Percentiles rank a stretch among this genome's conserved stretches.
phyloP scores from a whole-genome alignment of 2,329 filamentous ascomycete genomes.

The Fusarium oxysporum region DNA sequence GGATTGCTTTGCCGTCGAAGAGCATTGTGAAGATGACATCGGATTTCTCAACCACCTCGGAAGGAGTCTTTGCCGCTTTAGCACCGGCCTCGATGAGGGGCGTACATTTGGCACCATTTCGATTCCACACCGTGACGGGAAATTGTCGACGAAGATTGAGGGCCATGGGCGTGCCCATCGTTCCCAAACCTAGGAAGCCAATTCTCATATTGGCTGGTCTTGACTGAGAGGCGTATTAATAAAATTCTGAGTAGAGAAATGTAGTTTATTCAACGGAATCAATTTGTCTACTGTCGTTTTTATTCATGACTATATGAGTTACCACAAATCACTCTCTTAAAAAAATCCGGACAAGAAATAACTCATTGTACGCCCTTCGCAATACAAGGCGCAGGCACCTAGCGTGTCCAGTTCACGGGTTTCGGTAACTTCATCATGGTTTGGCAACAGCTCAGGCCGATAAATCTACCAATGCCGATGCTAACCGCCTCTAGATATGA shows the following conservation, averaged over 20 bases:
- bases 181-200: neutral
- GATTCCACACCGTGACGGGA: neutral
- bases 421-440: too few species aligned
- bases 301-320: rapidly evolving
- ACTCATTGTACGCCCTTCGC: rapidly evolving
- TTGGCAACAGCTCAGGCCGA: neutral
- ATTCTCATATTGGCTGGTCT: neutral
- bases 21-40: neutral
- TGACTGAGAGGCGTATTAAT: rapidly evolving
- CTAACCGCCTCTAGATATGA: neutral
- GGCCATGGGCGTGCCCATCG: neutral
- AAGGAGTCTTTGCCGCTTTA: neutral
- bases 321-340: rapidly evolving
- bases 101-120: neutral
- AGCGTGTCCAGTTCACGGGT: too few species aligned
- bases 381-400: neutral
- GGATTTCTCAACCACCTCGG: neutral
- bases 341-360: too few species aligned
- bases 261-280: rapidly evolving
- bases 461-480: neutral
- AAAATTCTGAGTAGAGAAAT: neutral
- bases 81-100: neutral
- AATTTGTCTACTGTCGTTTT: rapidly evolving
- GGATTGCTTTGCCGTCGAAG: neutral
- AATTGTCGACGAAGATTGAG: neutral